phyloP scores from a whole-genome alignment of 2,329 filamentous ascomycete genomes.

The Cladophialophora exuberans region DNA sequence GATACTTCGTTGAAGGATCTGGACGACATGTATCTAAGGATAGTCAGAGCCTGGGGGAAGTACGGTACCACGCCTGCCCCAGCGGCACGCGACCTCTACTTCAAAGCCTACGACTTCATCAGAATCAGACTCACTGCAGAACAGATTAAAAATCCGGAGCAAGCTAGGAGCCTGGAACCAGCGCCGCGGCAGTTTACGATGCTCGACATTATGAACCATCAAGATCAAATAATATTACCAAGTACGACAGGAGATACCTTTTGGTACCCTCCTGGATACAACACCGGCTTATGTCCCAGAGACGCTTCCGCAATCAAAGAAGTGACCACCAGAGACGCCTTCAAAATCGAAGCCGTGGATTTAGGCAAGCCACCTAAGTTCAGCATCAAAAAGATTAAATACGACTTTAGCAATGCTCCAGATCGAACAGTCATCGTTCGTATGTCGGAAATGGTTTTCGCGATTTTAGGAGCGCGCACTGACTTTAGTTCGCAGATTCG shows the following conservation, averaged over 20 bases:
- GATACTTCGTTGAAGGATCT: constrained; percentile 19
- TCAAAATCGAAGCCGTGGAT: too few species aligned
- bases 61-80: too few species aligned
- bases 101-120: too few species aligned
- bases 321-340: too few species aligned
- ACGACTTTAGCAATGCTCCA: constrained; percentile 58
- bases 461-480: neutral
- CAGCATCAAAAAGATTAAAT: constrained; percentile 9
- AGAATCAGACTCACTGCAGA: too few species aligned
- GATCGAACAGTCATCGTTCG: constrained; percentile 55
- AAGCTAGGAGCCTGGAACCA: too few species aligned
- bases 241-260: too few species aligned
- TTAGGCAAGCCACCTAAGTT: constrained; percentile 12
- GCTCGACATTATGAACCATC: constrained; percentile 13
- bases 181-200: constrained; percentile 6
- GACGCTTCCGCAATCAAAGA: too few species aligned
- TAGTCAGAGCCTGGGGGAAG: neutral
- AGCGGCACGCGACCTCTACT: too few species aligned
- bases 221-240: constrained; percentile 20
- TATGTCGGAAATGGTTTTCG: constrained; percentile 30
- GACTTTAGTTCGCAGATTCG: constrained; percentile 47
- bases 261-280: too few species aligned
- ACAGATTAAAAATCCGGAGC: too few species aligned
- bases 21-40: constrained; percentile 24
- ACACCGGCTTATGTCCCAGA: too few species aligned